Percentiles rank a stretch among this genome's conserved stretches.
Evolutionary conservation across 805 yeast species (phyloP).

Genomic region (Yarrowia sp.): DNA sequence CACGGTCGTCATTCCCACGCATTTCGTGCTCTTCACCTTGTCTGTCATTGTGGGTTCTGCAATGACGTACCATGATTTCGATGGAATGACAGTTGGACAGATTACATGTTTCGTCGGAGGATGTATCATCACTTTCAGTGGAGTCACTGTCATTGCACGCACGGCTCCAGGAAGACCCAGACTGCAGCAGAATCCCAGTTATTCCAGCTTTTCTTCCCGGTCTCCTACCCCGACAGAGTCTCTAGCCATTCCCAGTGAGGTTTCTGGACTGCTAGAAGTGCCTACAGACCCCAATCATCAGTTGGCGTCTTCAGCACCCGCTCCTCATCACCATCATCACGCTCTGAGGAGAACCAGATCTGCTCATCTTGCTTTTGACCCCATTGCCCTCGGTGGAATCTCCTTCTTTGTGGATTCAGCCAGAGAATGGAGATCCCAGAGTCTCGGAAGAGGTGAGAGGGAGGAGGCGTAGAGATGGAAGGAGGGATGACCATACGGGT

Average conservation of each 20-base stretch:
- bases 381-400: constrained; percentile 6
- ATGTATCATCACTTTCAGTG: constrained; percentile 21
- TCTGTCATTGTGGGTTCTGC: constrained; percentile 56
- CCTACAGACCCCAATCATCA: constrained; percentile 7
- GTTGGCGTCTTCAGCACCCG: constrained; percentile 12
- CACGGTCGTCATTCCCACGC: constrained; percentile 59
- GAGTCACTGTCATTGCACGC: constrained; percentile 19
- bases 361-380: constrained; percentile 23
- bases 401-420: constrained; percentile 13
- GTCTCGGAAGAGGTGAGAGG: not conserved
- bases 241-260: constrained; percentile 22
- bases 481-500: not conserved
- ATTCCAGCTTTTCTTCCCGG: constrained; percentile 4
- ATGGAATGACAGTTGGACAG: constrained; percentile 37
- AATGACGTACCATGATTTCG: constrained; percentile 54
- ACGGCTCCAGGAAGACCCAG: constrained; percentile 18
- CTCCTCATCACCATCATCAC: constrained; percentile 10
- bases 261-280: constrained; percentile 8
- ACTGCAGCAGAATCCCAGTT: constrained; percentile 16
- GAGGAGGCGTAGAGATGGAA: not conserved
- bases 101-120: constrained; percentile 22
- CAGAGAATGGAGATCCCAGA: constrained; percentile 19
- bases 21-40: constrained; percentile 57
- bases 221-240: constrained; percentile 14
- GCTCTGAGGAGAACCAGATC: constrained; percentile 16